Evolutionary conservation across 176 grass and related monocot species (phyloP).

Genomic region (Zea mays): DNA sequence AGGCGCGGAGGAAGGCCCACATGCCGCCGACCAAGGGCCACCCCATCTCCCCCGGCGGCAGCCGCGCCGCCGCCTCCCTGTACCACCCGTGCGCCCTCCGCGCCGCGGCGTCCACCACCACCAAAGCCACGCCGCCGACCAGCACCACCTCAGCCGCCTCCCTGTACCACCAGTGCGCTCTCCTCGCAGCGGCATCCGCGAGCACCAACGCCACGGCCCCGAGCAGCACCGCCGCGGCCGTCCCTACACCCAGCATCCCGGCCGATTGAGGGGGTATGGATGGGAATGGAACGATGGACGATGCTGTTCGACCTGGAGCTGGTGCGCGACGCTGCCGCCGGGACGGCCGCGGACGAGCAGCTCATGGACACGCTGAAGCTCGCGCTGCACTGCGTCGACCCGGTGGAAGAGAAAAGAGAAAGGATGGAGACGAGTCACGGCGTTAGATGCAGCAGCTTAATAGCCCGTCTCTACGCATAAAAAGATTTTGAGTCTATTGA

Average conservation of each 20-base stretch:
- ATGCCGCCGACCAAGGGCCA: conserved; percentile 87
- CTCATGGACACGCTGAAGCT: conserved; percentile 83
- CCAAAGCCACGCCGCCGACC: neutral
- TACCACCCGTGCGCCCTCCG: conserved; percentile 56
- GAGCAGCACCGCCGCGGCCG: too few relatives aligned
- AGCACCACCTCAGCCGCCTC: neutral
- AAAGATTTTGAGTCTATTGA: too few relatives aligned
- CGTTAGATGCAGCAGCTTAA: too few relatives aligned
- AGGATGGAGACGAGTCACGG: too few relatives aligned
- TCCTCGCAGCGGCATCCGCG: too few relatives aligned
- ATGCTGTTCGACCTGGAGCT: conserved; percentile 77
- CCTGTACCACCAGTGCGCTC: too few relatives aligned
- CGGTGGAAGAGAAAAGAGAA: neutral
- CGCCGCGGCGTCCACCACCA: neutral
- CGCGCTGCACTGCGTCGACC: conserved; percentile 80
- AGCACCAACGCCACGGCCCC: too few relatives aligned
- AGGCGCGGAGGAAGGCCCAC: conserved; percentile 78
- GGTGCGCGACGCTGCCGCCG: conserved; percentile 50
- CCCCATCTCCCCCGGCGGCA: conserved; percentile 90
- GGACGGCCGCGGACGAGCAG: conserved; percentile 46
- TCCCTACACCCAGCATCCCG: too few relatives aligned
- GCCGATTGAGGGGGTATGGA: too few relatives aligned
- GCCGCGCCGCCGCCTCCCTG: conserved; percentile 28
- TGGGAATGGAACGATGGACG: too few relatives aligned
- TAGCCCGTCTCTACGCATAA: too few relatives aligned